Conservation (phyloP, 352 stramenopile genomes). For the Phytophthora litchii region DNA sequence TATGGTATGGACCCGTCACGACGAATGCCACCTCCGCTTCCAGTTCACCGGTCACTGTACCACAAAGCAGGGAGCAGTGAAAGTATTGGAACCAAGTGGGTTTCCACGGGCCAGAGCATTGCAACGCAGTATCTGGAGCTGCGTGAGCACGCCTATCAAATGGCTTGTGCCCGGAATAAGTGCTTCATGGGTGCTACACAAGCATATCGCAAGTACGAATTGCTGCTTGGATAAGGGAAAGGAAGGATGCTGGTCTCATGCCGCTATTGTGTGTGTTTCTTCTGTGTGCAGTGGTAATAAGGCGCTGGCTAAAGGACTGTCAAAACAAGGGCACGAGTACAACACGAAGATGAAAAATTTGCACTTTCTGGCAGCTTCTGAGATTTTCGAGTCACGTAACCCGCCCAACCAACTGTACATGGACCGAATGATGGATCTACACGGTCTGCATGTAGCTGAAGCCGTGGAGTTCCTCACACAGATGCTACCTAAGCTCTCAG, state of each 20-base stretch:
- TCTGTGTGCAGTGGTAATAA: conserved; percentile 67
- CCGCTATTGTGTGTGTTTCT: conserved; percentile 11
- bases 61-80: conserved; percentile 55
- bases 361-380: conserved; percentile 73
- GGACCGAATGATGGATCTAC: conserved; percentile 82
- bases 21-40: conserved; percentile 25
- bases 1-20: conserved; percentile 27
- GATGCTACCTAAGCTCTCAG: conserved; percentile 73
- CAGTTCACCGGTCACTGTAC: conserved; percentile 51
- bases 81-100: conserved; percentile 53
- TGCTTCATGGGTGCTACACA: conserved; percentile 89
- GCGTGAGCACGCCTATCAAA: conserved; percentile 78
- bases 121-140: conserved; percentile 76
- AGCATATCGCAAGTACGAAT: conserved; percentile 72
- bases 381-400: conserved; percentile 85
- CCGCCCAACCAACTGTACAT: conserved; percentile 76
- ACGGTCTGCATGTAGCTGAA: conserved; percentile 83
- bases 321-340: conserved; percentile 78
- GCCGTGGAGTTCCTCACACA: conserved; percentile 75
- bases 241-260: conserved; percentile 9
- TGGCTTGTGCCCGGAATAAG: conserved; percentile 83
- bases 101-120: conserved; percentile 65
- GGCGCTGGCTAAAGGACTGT: conserved; percentile 72
- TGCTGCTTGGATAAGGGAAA: not conserved
- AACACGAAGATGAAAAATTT: conserved; percentile 87